Percentiles rank a stretch among this genome's conserved stretches.
These are phyloP conservation scores for Trichocladium antarcticum DNA, from an alignment of 495 filamentous ascomycete species.

Conservation along the genomic window DNA sequence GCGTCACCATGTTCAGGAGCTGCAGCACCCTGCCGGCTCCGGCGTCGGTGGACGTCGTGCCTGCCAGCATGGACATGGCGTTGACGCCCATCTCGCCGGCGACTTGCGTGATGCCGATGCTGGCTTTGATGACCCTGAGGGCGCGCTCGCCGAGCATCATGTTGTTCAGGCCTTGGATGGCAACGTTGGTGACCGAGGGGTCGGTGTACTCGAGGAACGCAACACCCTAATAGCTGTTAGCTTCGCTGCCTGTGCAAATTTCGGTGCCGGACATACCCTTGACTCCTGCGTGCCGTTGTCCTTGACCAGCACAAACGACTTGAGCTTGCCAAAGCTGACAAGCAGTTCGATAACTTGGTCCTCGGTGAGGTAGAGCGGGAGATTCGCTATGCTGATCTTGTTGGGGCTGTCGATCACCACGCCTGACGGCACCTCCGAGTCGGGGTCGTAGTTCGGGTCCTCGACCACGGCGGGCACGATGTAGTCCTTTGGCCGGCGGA, in stretches of 20 bases:
- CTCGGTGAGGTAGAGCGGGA: conserved; percentile 76
- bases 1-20: conserved; percentile 94
- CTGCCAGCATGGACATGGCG: conserved; percentile 97
- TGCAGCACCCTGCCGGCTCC: conserved; percentile 75
- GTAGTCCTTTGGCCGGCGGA: conserved; percentile 92
- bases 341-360: conserved; percentile 86
- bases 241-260: neutral
- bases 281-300: conserved; percentile 79
- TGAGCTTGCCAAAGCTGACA: conserved; percentile 81
- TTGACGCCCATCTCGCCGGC: conserved; percentile 91
- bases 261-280: conserved; percentile 47
- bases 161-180: conserved; percentile 80
- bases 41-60: conserved; percentile 67
- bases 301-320: conserved; percentile 85
- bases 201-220: conserved; percentile 95
- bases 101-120: conserved; percentile 84
- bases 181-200: conserved; percentile 63
- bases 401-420: conserved; percentile 84
- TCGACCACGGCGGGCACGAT: conserved; percentile 79
- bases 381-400: conserved; percentile 86
- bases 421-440: conserved; percentile 52
- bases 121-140: conserved; percentile 77
- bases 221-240: conserved; percentile 55
- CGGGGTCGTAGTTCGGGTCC: conserved; percentile 65
- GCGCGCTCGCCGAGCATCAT: conserved; percentile 83